A percentile compares a stretch with the other conserved stretches of the same genome.
These are phyloP conservation scores for Claviceps quebecensis DNA, from an alignment of 2,329 filamentous ascomycete species.

Conservation along the genomic window DNA sequence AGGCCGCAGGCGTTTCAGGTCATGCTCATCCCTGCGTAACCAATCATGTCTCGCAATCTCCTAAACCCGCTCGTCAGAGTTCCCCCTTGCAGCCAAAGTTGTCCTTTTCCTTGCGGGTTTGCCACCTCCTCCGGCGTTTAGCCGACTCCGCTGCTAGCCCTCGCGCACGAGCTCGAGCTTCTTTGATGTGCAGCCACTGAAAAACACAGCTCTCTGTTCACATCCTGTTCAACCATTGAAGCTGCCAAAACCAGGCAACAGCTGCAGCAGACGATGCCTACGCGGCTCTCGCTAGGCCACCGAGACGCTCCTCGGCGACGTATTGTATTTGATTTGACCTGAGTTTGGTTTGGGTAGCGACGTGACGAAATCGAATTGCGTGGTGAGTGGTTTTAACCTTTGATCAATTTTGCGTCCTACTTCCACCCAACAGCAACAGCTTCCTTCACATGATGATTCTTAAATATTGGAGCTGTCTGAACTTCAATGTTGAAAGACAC, in stretches of 20 bases:
- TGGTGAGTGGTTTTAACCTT: not conserved
- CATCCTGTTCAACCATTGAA: not conserved
- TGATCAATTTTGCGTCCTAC: not conserved
- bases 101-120: not conserved
- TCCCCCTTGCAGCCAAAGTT: not conserved
- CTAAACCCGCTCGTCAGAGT: not conserved
- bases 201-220: not conserved
- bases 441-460: slow-evolving; percentile 28
- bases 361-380: not conserved
- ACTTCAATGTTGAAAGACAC: slow-evolving; percentile 45
- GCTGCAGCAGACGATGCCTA: slow-evolving; percentile 4
- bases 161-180: not conserved
- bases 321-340: slow-evolving; percentile 1
- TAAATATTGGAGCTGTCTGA: slow-evolving; percentile 65
- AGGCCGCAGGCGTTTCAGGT: slow-evolving; percentile 11
- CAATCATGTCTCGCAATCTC: slow-evolving; percentile 6
- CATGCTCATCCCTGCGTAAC: slow-evolving; percentile 7
- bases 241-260: not conserved
- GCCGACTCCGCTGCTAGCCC: not conserved
- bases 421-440: not conserved
- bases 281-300: slow-evolving; percentile 2
- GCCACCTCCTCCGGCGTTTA: not conserved
- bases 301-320: slow-evolving; percentile 5
- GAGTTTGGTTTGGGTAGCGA: not conserved
- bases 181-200: not conserved